Base-by-base conservation (phyloP, 2,329 filamentous ascomycete genomes). In the Leptographium procerum region DNA sequence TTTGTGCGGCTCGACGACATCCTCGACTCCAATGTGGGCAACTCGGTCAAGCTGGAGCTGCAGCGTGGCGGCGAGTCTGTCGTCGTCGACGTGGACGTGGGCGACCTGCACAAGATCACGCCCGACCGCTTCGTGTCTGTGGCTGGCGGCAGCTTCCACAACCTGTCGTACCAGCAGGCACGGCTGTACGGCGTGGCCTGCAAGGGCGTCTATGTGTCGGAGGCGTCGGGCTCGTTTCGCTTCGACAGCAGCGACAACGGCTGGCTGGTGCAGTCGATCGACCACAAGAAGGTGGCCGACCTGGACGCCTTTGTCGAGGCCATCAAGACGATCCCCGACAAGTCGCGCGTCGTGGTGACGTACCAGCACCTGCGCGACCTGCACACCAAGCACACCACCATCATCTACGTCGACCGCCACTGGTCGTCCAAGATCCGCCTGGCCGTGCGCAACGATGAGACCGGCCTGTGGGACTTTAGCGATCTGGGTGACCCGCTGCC, bases 151-250 rank as follows among this genome's bases (percentile, higher is more conserved):
- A 92, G 91, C 60, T 97, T 99, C 77, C 95, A 99, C 74, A 84
- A 95, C 69, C 77, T 99, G 22, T 99, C 95, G 1, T 99, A 99
- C 71, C 94, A 99, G 69, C 91, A 97, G 72, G 91, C 94, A n/a
- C 86, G 94, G 11, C 81, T 96, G 5, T 97, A 96, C 70, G 92
- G 91, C 36, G 91, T 99, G 59, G 86, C 91, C 11, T 88, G 91
- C 66, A 87, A 91, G 70, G 94, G 94, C 36, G 91, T 99, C 22
- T 99, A 89, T 69, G 87, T 97, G 60, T 97, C 91, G 68, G 94
- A 99, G 72, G 89, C 92, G 6, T 88, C 89, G 2, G 94, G 94
- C 3, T 96, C 94, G 0, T 99, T 97, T 78, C 86, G 91, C 55
- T 89, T 99, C 63, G 94, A 97, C 63, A 91, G 86, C 65, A 87